A percentile compares a stretch with the other conserved stretches of the same genome.
Conservation (phyloP, 2,329 filamentous ascomycete genomes). For the Madurella mycetomatis region DNA sequence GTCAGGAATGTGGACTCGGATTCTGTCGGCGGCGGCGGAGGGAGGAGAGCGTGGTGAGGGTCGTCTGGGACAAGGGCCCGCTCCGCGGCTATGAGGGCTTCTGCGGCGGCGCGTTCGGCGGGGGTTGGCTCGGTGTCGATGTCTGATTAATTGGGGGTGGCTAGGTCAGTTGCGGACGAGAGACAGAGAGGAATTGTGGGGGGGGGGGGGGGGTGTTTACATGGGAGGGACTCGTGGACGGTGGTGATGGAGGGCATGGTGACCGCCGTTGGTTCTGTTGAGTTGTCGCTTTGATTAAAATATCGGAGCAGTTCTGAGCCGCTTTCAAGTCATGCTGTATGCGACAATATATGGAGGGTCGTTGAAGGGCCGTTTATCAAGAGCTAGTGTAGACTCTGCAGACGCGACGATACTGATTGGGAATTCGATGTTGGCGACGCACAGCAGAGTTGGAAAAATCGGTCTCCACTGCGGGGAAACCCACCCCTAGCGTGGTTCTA, state of each 20-base stretch:
- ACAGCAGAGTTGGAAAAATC: background rate
- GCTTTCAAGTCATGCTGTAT: background rate
- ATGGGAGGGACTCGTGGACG: slow-evolving; percentile 76
- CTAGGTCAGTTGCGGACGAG: background rate
- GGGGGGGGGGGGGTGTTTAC: slow-evolving; percentile 44
- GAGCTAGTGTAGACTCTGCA: no score
- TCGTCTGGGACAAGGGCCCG: slow-evolving; percentile 40
- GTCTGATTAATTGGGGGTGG: slow-evolving; percentile 48
- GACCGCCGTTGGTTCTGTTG: slow-evolving; percentile 2
- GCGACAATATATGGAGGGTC: background rate
- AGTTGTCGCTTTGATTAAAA: background rate
- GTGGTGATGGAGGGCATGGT: slow-evolving; percentile 64
- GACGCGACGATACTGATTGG: no score
- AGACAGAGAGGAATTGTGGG: slow-evolving; percentile 14
- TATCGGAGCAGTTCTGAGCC: background rate
- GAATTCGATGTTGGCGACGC: background rate
- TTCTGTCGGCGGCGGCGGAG: slow-evolving; percentile 42
- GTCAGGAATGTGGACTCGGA: slow-evolving; percentile 56
- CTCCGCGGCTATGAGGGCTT: slow-evolving; percentile 66
- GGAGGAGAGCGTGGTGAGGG: slow-evolving; percentile 55
- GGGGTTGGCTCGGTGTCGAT: slow-evolving; percentile 71
- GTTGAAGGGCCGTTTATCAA: background rate
- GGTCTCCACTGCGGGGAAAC: background rate
- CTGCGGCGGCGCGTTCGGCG: slow-evolving; percentile 59
- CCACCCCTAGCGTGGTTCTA: no score